Percentiles rank a stretch among this genome's conserved stretches.
Evolutionary conservation across 2,329 filamentous ascomycete genomes (phyloP).

Genomic region (Paraphaeosphaeria sporulosa): DNA sequence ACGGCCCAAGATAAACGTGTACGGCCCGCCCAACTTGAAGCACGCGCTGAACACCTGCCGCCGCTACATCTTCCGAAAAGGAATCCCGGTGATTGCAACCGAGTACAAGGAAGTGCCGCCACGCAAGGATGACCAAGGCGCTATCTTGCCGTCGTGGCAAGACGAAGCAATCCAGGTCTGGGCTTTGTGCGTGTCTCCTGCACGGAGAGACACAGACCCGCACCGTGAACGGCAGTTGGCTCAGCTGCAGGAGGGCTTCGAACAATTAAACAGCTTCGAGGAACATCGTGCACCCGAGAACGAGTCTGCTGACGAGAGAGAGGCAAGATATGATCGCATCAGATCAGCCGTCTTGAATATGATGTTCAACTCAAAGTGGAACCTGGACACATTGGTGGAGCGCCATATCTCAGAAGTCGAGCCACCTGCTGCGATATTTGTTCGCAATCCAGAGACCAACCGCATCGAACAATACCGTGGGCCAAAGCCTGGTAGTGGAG

Average conservation of each 20-base stretch:
- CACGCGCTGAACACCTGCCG: conserved; percentile 84
- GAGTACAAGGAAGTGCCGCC: conserved; percentile 63
- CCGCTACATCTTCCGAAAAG: conserved; percentile 84
- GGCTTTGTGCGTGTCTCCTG: conserved; percentile 71
- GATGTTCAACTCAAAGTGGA: conserved; percentile 84
- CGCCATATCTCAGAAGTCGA: conserved; percentile 71
- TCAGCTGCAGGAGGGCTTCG: conserved; percentile 31
- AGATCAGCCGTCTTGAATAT: conserved; percentile 70
- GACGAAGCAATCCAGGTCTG: conserved; percentile 84
- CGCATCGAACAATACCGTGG: conserved; percentile 75
- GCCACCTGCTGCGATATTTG: conserved; percentile 74
- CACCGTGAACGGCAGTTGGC: conserved; percentile 30
- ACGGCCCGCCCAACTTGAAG: conserved; percentile 81
- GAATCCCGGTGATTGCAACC: conserved; percentile 73
- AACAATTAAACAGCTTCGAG: conserved; percentile 40
- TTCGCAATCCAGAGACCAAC: conserved; percentile 67
- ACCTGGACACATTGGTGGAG: conserved; percentile 72
- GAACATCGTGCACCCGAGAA: conserved; percentile 37
- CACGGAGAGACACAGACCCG: conserved; percentile 12
- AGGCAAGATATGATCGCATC: conserved; percentile 57
- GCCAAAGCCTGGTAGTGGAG: conserved; percentile 64
- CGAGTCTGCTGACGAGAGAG: conserved; percentile 44
- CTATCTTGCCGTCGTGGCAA: conserved; percentile 69
- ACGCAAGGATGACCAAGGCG: conserved; percentile 39
- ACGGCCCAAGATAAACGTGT: conserved; percentile 60